phyloP scores from a whole-genome alignment of 495 filamentous ascomycete genomes.

The Aspergillus cavernicola region DNA sequence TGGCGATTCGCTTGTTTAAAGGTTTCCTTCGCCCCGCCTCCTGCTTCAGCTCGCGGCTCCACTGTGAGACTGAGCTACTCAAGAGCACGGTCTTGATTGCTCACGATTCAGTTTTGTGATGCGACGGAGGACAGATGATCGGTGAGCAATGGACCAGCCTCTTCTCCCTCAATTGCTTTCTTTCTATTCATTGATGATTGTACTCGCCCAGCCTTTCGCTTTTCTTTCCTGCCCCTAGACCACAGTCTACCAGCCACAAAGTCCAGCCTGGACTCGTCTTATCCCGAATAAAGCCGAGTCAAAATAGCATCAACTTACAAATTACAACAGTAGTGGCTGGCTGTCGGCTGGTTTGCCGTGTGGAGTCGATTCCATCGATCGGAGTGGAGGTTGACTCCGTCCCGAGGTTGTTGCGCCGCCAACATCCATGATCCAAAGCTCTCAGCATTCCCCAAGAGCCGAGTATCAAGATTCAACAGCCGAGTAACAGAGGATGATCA shows the following conservation, averaged over 20 bases:
- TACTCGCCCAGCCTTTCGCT: background rate
- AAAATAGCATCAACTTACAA: background rate
- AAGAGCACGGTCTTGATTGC: background rate
- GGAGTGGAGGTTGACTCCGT: constrained; percentile 15
- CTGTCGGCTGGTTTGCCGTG: constrained; percentile 14
- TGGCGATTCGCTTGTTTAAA: background rate
- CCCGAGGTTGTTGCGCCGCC: constrained; percentile 17
- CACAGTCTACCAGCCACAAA: no score
- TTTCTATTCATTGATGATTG: background rate
- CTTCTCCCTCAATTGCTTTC: background rate
- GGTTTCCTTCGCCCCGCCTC: constrained; percentile 8
- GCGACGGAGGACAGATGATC: background rate
- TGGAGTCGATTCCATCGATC: constrained; percentile 20
- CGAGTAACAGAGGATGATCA: no score
- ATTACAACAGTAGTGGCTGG: background rate
- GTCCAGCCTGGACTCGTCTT: background rate
- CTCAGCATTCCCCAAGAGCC: constrained; percentile 2
- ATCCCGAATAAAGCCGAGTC: background rate
- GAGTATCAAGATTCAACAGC: background rate
- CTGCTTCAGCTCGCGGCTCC: background rate
- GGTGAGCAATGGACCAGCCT: background rate
- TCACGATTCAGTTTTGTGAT: background rate
- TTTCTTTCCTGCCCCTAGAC: no score
- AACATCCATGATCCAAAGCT: background rate
- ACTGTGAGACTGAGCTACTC: no score